Base-by-base conservation (phyloP, 345 rosid genomes). In the Fremontodendron californicum region DNA sequence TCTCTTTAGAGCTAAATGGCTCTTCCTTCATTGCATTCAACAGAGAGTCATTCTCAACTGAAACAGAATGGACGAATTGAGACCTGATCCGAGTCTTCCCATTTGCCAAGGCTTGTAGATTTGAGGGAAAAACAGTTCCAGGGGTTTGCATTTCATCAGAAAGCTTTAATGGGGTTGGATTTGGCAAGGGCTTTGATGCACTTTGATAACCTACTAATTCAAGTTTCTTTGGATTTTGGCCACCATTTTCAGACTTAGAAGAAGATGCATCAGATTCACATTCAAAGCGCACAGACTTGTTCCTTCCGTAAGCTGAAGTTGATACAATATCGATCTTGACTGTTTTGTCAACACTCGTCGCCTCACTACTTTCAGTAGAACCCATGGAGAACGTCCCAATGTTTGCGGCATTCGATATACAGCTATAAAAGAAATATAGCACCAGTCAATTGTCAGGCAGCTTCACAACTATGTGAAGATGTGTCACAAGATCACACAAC, bases 61-160 rank as follows among this genome's bases (percentile, higher is more conserved):
- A 60, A 43, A 87, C 89, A 19, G 96, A 75, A 85, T 87, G 83
- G 31, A 89, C 97, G 82, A 87, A 91, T 78, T 94, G 92, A 27
- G 97, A 90, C 82, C 94, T 92, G 73, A 96, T 79, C 83, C 88
- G 85, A 40, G 82, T 81, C 83, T 85, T 92, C 65, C 88, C 87
- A 81, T 73, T 81, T 18, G 80, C 85, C 51, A 80, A 79, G 73
- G 68, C 78, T 55, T 84, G 92, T 49, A 86, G 27, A 74, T 85
- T 86, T 73, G 91, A 79, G 58, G 95, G 91, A 78, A 85, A 96
- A 79, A 89, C 85, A 67, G 99, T 94, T 79, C 97, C 99, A 3
- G 98, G 98, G 79, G 99, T 96, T 85, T 96, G 97, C 97, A 96
- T 92, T 74, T 94, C 99, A 77, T 92, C 94, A 54, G 90, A 86